Evolutionary conservation across 148 eudicot genomes (phyloP), one percentile per base, ranked within the genome.

Genomic region (Rhododendron simsii): DNA sequence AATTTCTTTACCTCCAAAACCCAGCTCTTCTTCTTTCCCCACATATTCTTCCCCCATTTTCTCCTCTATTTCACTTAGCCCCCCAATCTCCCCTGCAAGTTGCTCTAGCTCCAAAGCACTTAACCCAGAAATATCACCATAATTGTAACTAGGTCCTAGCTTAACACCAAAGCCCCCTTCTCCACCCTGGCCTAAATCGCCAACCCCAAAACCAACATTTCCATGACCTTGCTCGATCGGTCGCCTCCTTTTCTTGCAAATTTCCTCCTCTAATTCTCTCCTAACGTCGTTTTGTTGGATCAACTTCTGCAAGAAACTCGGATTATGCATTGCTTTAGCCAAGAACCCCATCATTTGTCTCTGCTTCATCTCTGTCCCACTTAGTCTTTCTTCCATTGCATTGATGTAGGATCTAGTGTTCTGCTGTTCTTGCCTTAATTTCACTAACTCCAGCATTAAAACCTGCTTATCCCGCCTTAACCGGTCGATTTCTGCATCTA

Each of bases 31-130:
- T 81, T 50, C 39, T 4, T 74, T 85, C 51, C 83, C 93, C 61
- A 78, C 14, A 37, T 81, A 44, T 23, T 86, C 87, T 81, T 83
- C 87, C 84, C 59, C 69, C 37, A 81, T 16, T 33, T 30, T 30
- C 44, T 81, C 69, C 7, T 15, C n/a, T 16, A 21, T 30, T 55
- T 67, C 69, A 51, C 67, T 53, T 26, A 55, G 44, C 9, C 67
- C 91, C 74, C 82, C 86, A 47, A 90, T 80, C 10, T 87, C 89
- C 79, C 87, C 83, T 37, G 85, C 85, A 78, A 90, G 86, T 61
- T 63, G 63, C 37, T 90, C 90, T 51, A 90, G 84, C 86, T 82
- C 84, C 84, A 82, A 82, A 26, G 63, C 84, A 63, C 35, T 41
- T n/a, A 63, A 82, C 74, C 75, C 51, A 59, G 73, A 59, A 39